Evolutionary conservation across 2,329 filamentous ascomycete species (phyloP).

Genomic region (Dothistroma septosporum): DNA sequence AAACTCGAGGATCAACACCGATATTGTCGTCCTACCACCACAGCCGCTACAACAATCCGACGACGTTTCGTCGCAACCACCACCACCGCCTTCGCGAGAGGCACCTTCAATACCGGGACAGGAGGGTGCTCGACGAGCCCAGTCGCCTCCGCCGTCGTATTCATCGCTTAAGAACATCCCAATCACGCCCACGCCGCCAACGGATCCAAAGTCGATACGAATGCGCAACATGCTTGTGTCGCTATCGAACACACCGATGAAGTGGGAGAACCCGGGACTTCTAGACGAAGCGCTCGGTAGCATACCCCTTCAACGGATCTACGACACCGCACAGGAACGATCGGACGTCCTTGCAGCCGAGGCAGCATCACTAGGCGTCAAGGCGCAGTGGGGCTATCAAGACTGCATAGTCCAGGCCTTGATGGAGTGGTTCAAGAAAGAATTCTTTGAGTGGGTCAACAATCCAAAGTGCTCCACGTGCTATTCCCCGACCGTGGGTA

Average conservation of each 20-base stretch:
- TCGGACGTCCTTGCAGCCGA: constrained; percentile 80
- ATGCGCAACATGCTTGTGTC: constrained; percentile 72
- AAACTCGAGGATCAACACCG: constrained; percentile 49
- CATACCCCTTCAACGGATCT: constrained; percentile 86
- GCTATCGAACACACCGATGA: constrained; percentile 80
- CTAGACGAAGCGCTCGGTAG: constrained; percentile 85
- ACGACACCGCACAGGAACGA: constrained; percentile 91
- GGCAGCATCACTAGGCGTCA: constrained; percentile 74
- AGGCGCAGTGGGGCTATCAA: constrained; percentile 92
- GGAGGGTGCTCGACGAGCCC: constrained; percentile 17
- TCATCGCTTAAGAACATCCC: constrained; percentile 62
- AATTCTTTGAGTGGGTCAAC: constrained; percentile 96
- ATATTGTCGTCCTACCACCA: constrained; percentile 25
- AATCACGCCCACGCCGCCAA: constrained; percentile 69
- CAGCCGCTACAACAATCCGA: constrained; percentile 11
- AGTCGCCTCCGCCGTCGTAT: constrained; percentile 54
- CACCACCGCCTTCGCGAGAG: constrained; percentile 25
- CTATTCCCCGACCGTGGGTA: constrained; percentile 73
- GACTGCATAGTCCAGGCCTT: constrained; percentile 91
- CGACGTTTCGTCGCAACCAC: constrained; percentile 9
- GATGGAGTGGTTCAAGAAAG: constrained; percentile 91
- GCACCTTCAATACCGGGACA: constrained; percentile 30
- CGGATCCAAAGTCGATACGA: constrained; percentile 45
- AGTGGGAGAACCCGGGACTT: constrained; percentile 93
- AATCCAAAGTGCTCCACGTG: constrained; percentile 84